phyloP scores from a whole-genome alignment of 306 rosid genomes.

The Fragaria iinumae region DNA sequence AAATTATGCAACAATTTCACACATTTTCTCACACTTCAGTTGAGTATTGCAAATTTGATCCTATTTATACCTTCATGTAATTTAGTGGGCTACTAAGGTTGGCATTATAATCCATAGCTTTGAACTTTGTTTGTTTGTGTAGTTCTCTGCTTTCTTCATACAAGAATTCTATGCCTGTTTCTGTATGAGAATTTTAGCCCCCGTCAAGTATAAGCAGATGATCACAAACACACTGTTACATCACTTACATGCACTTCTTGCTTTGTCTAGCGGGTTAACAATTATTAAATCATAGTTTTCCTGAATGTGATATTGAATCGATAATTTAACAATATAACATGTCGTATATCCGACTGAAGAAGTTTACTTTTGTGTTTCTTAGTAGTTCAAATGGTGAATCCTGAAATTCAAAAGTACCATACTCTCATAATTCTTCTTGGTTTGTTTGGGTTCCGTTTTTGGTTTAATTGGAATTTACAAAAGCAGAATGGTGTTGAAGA shows the following conservation, averaged over 20 bases:
- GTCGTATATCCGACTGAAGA: background rate
- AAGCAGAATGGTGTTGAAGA: conserved; percentile 59
- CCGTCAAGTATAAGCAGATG: background rate
- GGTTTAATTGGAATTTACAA: conserved; percentile 7
- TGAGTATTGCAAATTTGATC: background rate
- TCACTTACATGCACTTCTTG: background rate
- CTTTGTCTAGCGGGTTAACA: too few relatives aligned
- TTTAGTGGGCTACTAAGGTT: background rate
- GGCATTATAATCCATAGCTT: background rate
- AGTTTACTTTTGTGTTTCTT: background rate
- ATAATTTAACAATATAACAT: background rate
- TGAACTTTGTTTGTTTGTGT: background rate
- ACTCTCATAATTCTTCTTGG: background rate
- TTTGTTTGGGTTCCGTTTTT: background rate
- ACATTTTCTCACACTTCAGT: background rate
- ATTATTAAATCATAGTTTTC: background rate
- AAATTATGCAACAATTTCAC: background rate
- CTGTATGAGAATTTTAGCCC: background rate
- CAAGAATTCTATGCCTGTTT: background rate
- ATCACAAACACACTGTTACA: background rate
- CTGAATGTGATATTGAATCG: background rate
- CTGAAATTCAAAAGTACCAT: background rate
- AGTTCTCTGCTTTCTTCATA: background rate
- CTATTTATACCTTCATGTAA: background rate
- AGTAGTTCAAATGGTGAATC: background rate